These are phyloP conservation scores for Fusarium sublunatum DNA, from an alignment of 2,329 filamentous ascomycete genomes.

Conservation along the genomic window DNA sequence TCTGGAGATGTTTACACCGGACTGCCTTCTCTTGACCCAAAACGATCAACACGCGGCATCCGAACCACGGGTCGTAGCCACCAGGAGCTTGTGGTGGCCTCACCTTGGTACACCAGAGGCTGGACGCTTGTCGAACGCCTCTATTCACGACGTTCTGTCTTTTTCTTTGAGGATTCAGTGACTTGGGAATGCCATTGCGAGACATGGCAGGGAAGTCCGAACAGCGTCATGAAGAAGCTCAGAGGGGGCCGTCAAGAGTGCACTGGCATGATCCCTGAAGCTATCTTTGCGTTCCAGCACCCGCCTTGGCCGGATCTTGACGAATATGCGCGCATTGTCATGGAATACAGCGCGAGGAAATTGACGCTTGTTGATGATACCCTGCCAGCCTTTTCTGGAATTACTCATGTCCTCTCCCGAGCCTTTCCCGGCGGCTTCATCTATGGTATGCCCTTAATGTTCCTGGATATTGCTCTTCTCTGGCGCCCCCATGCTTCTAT, in stretches of 20 bases:
- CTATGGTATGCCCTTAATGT: conserved; percentile 60
- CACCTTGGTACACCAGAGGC: conserved; percentile 54
- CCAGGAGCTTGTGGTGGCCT: conserved; percentile 54
- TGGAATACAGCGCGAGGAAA: conserved; percentile 56
- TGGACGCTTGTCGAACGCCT: conserved; percentile 59
- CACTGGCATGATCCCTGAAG: conserved; percentile 46
- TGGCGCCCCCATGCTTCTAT: conserved; percentile 59
- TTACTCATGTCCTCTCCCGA: conserved; percentile 56
- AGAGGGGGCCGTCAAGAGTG: conserved; percentile 51
- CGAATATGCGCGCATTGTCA: conserved; percentile 57
- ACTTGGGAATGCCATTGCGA: conserved; percentile 62
- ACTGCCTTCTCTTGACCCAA: conserved; percentile 52
- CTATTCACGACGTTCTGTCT: conserved; percentile 57
- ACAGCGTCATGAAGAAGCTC: conserved; percentile 48
- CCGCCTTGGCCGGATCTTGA: conserved; percentile 59
- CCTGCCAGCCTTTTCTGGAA: conserved; percentile 56
- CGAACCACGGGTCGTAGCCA: conserved; percentile 48
- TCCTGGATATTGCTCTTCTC: conserved; percentile 58
- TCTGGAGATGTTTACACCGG: conserved; percentile 55
- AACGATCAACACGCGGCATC: conserved; percentile 45
- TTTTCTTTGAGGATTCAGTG: conserved; percentile 57
- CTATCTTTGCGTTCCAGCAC: conserved; percentile 55
- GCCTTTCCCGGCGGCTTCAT: conserved; percentile 57
- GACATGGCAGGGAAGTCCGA: conserved; percentile 53
- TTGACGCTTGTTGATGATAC: conserved; percentile 57